These are phyloP conservation scores for Kurtzmaniella quercitrusa DNA, from an alignment of 1,139 yeast species.

Conservation along the genomic window DNA sequence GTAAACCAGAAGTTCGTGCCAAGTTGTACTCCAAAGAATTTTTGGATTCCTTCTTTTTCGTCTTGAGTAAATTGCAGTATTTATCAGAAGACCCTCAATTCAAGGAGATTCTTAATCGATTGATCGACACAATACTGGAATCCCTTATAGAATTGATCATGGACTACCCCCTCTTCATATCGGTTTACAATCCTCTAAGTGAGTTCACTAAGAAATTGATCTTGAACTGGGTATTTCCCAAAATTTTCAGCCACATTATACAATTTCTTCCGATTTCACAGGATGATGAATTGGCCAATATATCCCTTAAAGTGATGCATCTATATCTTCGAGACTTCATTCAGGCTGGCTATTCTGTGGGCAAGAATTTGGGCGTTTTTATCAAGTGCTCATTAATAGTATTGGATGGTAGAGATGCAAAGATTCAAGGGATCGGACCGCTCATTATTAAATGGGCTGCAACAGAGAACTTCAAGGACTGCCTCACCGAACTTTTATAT, in stretches of 20 bases:
- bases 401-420: conserved; percentile 23
- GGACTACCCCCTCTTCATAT: conserved; percentile 18
- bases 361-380: conserved; percentile 20
- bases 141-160: conserved; percentile 30
- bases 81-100: conserved; percentile 14
- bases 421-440: conserved; percentile 11
- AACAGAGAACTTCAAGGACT: conserved; percentile 13
- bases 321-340: conserved; percentile 22
- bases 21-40: background rate
- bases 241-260: conserved; percentile 33
- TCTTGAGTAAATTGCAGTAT: conserved; percentile 1
- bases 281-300: conserved; percentile 30
- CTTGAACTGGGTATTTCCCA: conserved; percentile 35
- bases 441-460: conserved; percentile 12
- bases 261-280: conserved; percentile 31
- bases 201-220: conserved; percentile 26
- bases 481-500: conserved; percentile 35
- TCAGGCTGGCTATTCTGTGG: conserved; percentile 23
- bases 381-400: conserved; percentile 29
- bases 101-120: conserved; percentile 19
- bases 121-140: conserved; percentile 23
- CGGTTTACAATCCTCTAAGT: conserved; percentile 16
- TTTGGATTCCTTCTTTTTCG: conserved; percentile 1
- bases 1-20: background rate
- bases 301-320: conserved; percentile 21